Evolutionary conservation across 805 yeast species (phyloP), one percentile per base, ranked within the genome.

Genomic region (Saturnispora sekii): DNA sequence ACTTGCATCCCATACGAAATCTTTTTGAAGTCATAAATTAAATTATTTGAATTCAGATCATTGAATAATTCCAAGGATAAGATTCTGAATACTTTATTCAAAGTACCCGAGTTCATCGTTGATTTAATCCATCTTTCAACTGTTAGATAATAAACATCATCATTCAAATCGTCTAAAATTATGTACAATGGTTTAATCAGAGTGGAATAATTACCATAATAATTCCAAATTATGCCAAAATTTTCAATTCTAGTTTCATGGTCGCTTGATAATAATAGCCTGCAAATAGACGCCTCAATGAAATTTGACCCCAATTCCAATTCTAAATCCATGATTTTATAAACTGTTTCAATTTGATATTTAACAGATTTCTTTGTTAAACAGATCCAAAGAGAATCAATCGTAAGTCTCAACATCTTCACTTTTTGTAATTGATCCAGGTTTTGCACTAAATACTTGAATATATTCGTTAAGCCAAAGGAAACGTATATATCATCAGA

Each of bases 271-370:
- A 79, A 55, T 29, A 85, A 69, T 39, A 77, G 68, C 2, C 74
- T 66, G 0, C 85, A 66, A 2, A 89, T 50, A 0, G 86, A 83
- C 1, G 95, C 90, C 53, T 88, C 95, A 21, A 88, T 71, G 48
- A 74, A 72, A 39, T 73, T 63, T 2, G 71, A 55, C 11, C 76
- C 76, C 21, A 74, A 68, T 15, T 70, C 64, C n/a, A 72, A 60
- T 34, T 77, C 80, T 41, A 90, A 62, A 5, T 70, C 67, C 68
- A 84, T 81, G 2, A 89, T 67, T 17, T 76, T 67, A 43, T 73
- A 76, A 1, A 83, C 84, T 0, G 83, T 72, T 53, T 84, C 94
- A 1, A 82, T 80, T 55, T 86, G 95, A 46, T 71, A 68, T 39
- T 64, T 63, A 3, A 79, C 77, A n/a, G 69, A 62, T 0, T 72